Evolutionary conservation across 2,329 filamentous ascomycete species (phyloP).

Genomic region (Bisporella sp.): DNA sequence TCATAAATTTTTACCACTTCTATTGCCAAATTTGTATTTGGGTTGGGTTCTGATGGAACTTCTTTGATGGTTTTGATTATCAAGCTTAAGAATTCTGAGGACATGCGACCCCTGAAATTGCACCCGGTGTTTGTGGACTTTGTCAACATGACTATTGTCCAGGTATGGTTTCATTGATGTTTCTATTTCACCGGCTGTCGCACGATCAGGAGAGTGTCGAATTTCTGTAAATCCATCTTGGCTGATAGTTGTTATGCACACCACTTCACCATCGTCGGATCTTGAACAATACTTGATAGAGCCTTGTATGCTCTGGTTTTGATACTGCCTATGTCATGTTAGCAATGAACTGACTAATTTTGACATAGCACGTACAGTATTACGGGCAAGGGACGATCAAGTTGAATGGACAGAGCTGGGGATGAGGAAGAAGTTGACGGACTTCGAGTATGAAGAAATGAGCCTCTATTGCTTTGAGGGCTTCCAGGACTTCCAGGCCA

Average conservation of each 20-base stretch:
- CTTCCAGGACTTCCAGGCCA: slow-evolving; percentile 2
- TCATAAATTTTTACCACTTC: slow-evolving; percentile 8
- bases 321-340: slow-evolving; percentile 6
- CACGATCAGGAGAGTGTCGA: slow-evolving; percentile 12
- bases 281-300: slow-evolving; percentile 9
- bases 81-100: slow-evolving; percentile 11
- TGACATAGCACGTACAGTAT: slow-evolving; percentile 7
- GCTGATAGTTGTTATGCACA: slow-evolving; percentile 8
- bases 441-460: slow-evolving; percentile 8
- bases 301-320: slow-evolving; percentile 4
- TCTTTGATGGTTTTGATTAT: slow-evolving; percentile 1
- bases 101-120: slow-evolving; percentile 16
- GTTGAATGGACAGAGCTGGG: slow-evolving; percentile 6
- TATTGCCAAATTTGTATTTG: slow-evolving; percentile 14
- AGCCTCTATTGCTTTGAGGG: slow-evolving; percentile 4
- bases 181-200: slow-evolving; percentile 3
- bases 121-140: slow-evolving; percentile 10
- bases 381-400: slow-evolving; percentile 8
- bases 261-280: slow-evolving; percentile 12
- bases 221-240: slow-evolving; percentile 10
- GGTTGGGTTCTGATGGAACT: slow-evolving; percentile 4
- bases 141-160: slow-evolving; percentile 13
- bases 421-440: slow-evolving; percentile 10
- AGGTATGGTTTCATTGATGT: slow-evolving; percentile 19
- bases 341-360: background rate